These are phyloP conservation scores for Poronia punctata DNA, from an alignment of 495 filamentous ascomycete genomes.

Conservation along the genomic window DNA sequence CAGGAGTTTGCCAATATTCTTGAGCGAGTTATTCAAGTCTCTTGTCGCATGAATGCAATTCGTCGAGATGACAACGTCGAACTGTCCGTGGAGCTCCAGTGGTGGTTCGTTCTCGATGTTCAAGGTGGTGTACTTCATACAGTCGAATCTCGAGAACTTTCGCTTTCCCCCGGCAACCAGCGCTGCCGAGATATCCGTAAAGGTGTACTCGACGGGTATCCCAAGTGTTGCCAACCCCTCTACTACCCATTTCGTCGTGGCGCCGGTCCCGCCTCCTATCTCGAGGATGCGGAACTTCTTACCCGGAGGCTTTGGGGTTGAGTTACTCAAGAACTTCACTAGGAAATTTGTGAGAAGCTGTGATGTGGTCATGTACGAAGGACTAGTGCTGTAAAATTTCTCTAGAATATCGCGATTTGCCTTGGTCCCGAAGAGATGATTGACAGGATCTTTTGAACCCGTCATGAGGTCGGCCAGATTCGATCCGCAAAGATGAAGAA, in stretches of 20 bases:
- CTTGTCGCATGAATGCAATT: conserved; percentile 45
- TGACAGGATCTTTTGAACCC: too few relatives aligned
- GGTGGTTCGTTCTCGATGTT: conserved; percentile 33
- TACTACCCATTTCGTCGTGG: conserved; percentile 29
- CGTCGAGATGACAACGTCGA: conserved; percentile 35
- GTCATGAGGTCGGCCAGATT: too few relatives aligned
- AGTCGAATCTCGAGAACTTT: conserved; percentile 22
- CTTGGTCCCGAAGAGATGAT: too few relatives aligned
- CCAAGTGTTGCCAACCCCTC: conserved; percentile 29
- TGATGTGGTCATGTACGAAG: too few relatives aligned
- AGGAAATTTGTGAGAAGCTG: too few relatives aligned
- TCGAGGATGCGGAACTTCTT: too few relatives aligned
- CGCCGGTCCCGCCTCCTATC: too few relatives aligned
- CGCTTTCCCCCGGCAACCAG: conserved; percentile 30
- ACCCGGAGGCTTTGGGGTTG: too few relatives aligned
- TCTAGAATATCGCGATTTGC: too few relatives aligned
- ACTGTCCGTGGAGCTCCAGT: conserved; percentile 19
- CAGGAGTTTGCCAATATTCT: conserved; percentile 31
- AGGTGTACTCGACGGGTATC: conserved; percentile 42
- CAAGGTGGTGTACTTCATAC: conserved; percentile 31
- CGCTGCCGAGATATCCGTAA: conserved; percentile 38
- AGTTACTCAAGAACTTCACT: too few relatives aligned
- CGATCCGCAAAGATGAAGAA: too few relatives aligned
- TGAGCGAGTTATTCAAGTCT: conserved; percentile 20
- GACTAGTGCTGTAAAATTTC: too few relatives aligned